A percentile compares a stretch with the other conserved stretches of the same genome.
These are phyloP conservation scores for Fusarium sp. DNA, from an alignment of 2,329 filamentous ascomycete genomes.

Conservation along the genomic window DNA sequence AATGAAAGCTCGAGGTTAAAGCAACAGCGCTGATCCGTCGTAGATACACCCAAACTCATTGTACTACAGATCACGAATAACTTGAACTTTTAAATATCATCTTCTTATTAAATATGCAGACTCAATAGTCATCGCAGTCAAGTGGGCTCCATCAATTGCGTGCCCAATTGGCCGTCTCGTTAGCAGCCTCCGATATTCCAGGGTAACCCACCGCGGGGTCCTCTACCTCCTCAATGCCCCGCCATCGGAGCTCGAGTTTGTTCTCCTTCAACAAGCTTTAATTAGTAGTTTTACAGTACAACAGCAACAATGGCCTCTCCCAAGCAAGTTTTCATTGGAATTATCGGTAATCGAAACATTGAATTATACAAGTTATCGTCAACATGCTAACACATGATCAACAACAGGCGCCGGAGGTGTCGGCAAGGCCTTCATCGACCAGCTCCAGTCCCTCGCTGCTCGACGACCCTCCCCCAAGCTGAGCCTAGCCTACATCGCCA, in stretches of 20 bases:
- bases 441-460: constrained; percentile 75
- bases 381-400: constrained; percentile 27
- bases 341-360: constrained; percentile 57
- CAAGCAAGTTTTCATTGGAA: constrained; percentile 63
- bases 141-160: constrained; percentile 25
- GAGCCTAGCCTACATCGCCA: constrained; percentile 84
- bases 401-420: constrained; percentile 86
- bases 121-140: background rate
- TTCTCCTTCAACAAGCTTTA: constrained; percentile 41
- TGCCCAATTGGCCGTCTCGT: constrained; percentile 28
- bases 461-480: constrained; percentile 76
- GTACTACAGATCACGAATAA: background rate
- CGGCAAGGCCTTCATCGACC: constrained; percentile 88
- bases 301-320: constrained; percentile 55
- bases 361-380: background rate
- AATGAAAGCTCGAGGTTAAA: constrained; percentile 21
- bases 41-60: background rate
- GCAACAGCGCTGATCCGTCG: background rate
- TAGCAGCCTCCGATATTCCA: constrained; percentile 28
- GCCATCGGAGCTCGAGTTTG: constrained; percentile 51
- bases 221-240: constrained; percentile 44
- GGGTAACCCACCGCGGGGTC: constrained; percentile 47
- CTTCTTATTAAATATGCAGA: background rate
- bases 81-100: background rate
- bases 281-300: constrained; percentile 20